phyloP scores from a whole-genome alignment of 495 filamentous ascomycete species.

The Penicillium tannophilum region DNA sequence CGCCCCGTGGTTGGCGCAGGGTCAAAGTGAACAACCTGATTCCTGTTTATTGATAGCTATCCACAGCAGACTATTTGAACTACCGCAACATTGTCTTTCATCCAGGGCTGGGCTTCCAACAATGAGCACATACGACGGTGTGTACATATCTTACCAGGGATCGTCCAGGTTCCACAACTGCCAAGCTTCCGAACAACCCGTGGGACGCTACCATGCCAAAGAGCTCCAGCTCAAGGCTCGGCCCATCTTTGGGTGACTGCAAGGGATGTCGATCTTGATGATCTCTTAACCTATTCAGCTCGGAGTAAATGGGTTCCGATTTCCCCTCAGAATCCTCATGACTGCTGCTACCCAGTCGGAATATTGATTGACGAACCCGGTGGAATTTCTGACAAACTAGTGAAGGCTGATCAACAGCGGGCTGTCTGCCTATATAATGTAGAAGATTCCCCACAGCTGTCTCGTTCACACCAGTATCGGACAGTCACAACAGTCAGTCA shows the following conservation, averaged over 20 bases:
- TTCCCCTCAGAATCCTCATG: neutral
- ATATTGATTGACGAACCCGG: neutral
- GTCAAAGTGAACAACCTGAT: neutral
- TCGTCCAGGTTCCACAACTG: neutral
- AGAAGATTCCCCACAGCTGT: neutral
- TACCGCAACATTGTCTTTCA: too few relatives aligned
- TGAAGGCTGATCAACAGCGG: neutral
- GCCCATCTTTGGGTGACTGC: constrained; percentile 1
- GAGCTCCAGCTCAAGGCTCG: neutral
- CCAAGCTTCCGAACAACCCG: neutral
- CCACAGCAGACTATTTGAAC: too few relatives aligned
- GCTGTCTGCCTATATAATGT: neutral
- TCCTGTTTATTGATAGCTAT: too few relatives aligned
- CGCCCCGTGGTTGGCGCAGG: neutral
- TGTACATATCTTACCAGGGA: neutral
- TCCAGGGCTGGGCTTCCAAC: too few relatives aligned
- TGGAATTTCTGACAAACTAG: neutral
- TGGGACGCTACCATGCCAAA: neutral
- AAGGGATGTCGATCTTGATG: constrained; percentile 20
- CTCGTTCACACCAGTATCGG: neutral
- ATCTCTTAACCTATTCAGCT: constrained; percentile 3
- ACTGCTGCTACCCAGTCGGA: neutral
- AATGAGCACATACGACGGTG: neutral
- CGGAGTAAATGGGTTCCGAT: neutral
- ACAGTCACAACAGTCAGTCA: constrained; percentile 2